A percentile compares a stretch with the other conserved stretches of the same genome.
Evolutionary conservation across 106 monocot genomes (phyloP).

Genomic region (Amphibolis antarctica): DNA sequence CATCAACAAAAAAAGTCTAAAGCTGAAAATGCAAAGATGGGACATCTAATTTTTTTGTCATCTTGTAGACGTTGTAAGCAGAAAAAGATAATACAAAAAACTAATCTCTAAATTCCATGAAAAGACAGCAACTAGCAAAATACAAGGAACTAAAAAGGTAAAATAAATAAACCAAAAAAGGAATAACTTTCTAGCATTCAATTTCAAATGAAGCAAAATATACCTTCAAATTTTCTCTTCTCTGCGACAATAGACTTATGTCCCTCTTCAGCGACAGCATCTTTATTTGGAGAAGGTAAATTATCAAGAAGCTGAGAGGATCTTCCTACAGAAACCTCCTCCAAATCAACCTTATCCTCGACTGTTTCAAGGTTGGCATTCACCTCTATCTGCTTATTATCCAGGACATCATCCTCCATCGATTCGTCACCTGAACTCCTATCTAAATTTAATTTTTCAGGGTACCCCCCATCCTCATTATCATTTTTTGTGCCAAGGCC

Average conservation of each 20-base stretch:
- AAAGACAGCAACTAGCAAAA: too few species aligned
- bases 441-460: conserved; percentile 77
- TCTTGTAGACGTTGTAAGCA: too few species aligned
- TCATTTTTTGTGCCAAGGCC: conserved; percentile 35
- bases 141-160: too few species aligned
- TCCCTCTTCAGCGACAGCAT: conserved; percentile 27
- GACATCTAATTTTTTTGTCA: too few species aligned
- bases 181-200: too few species aligned
- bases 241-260: conserved; percentile 17
- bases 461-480: conserved; percentile 16
- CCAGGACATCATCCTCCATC: conserved; percentile 67
- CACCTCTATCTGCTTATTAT: conserved; percentile 35
- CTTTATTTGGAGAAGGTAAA: conserved; percentile 23
- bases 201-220: too few species aligned
- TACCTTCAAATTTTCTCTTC: conserved; percentile 92
- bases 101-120: too few species aligned
- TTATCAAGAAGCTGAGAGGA: conserved; percentile 11
- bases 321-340: conserved; percentile 18
- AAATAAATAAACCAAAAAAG: too few species aligned
- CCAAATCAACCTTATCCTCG: conserved; percentile 16
- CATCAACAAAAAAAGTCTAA: too few species aligned
- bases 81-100: too few species aligned
- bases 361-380: conserved; percentile 21
- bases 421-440: conserved; percentile 77
- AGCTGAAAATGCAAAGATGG: too few species aligned